These are phyloP conservation scores for Calocybe cyanea DNA, from an alignment of 768 basidiomycete genomes.

Conservation along the genomic window DNA sequence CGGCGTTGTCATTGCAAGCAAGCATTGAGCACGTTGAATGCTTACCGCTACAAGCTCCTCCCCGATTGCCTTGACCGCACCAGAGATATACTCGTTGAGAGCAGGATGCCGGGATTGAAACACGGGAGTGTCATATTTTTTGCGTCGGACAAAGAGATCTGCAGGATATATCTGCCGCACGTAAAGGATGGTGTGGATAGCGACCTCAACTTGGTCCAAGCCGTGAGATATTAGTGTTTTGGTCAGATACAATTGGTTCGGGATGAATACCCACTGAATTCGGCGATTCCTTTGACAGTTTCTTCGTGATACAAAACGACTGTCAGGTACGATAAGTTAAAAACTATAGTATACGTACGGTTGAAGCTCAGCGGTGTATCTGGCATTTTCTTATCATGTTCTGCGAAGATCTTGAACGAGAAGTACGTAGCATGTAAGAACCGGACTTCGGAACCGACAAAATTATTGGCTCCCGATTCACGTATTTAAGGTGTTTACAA, in stretches of 20 bases:
- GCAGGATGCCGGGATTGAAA: slow-evolving; percentile 92
- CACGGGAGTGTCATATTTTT: slow-evolving; percentile 88
- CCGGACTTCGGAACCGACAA: no score
- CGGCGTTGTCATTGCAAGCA: not conserved
- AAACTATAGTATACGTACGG: slow-evolving; percentile 19
- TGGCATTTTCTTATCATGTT: slow-evolving; percentile 19
- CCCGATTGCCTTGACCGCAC: slow-evolving; percentile 74
- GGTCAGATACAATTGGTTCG: not conserved
- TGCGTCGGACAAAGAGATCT: slow-evolving; percentile 80
- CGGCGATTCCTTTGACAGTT: slow-evolving; percentile 58
- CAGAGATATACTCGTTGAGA: slow-evolving; percentile 86
- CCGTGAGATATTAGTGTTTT: not conserved
- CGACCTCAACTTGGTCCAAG: slow-evolving; percentile 79
- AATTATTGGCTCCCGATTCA: no score
- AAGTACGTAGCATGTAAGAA: no score
- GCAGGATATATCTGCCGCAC: slow-evolving; percentile 88
- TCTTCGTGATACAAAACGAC: slow-evolving; percentile 33
- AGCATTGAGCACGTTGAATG: not conserved
- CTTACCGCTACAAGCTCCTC: slow-evolving; percentile 71
- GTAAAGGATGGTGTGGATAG: slow-evolving; percentile 89
- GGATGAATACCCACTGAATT: slow-evolving; percentile 61
- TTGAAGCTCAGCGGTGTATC: slow-evolving; percentile 31
- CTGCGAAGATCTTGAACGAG: no score
- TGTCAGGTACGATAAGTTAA: slow-evolving; percentile 2
- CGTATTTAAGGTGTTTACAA: no score